Evolutionary conservation across 2,329 filamentous ascomycete species (phyloP).

Genomic region (Aspergillus pseudoviridinutans): DNA sequence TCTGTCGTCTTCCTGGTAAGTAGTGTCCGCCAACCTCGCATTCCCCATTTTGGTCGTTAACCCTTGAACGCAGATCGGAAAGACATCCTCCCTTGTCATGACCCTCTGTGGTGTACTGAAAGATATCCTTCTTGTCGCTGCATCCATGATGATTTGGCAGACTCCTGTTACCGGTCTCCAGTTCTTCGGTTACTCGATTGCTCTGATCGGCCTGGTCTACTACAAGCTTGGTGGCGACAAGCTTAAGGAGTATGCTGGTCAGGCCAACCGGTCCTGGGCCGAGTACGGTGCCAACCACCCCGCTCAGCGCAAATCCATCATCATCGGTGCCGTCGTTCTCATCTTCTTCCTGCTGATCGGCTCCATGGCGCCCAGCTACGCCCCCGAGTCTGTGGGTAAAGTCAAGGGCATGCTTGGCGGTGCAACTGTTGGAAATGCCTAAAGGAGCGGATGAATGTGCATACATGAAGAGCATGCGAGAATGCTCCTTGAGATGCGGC

Average conservation of each 20-base stretch:
- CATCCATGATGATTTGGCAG: slow-evolving; percentile 73
- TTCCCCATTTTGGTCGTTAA: not conserved
- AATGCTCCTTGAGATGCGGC: not conserved
- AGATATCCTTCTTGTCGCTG: slow-evolving; percentile 75
- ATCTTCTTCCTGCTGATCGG: slow-evolving; percentile 69
- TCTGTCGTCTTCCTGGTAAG: slow-evolving; percentile 81
- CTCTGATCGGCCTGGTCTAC: slow-evolving; percentile 61
- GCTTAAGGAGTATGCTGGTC: slow-evolving; percentile 71
- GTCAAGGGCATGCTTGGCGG: slow-evolving; percentile 37
- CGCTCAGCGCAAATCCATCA: slow-evolving; percentile 69
- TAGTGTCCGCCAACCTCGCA: slow-evolving; percentile 13
- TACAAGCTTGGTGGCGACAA: slow-evolving; percentile 72
- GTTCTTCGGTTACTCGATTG: slow-evolving; percentile 72
- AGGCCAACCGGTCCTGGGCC: slow-evolving; percentile 73
- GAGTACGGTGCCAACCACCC: slow-evolving; percentile 79
- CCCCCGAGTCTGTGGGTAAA: slow-evolving; percentile 30
- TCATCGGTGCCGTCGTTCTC: slow-evolving; percentile 62
- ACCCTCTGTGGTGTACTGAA: slow-evolving; percentile 84
- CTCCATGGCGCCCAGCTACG: slow-evolving; percentile 53
- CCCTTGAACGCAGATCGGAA: slow-evolving; percentile 63
- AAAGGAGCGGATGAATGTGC: slow-evolving; percentile 8
- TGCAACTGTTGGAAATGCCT: slow-evolving; percentile 29
- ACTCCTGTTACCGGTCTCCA: slow-evolving; percentile 68
- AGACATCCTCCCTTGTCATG: slow-evolving; percentile 80
- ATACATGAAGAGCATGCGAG: not conserved